These are phyloP conservation scores for Melanogaster broomeanus DNA, from an alignment of 768 basidiomycete genomes.

Conservation along the genomic window DNA sequence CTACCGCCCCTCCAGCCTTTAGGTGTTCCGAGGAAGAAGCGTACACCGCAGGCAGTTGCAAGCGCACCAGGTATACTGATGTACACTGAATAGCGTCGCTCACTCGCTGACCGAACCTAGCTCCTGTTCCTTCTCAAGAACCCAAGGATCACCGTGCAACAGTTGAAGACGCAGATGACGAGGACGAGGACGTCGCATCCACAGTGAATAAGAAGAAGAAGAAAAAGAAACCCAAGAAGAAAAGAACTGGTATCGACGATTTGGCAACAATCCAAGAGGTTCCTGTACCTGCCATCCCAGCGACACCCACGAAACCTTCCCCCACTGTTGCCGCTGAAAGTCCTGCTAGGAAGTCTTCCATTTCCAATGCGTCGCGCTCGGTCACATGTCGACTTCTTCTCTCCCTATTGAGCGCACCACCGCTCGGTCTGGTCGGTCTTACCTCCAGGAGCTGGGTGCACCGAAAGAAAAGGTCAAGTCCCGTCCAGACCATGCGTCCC, in stretches of 20 bases:
- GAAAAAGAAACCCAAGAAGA: conserved; percentile 68
- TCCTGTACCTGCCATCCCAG: conserved; percentile 10
- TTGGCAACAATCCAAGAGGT: conserved; percentile 25
- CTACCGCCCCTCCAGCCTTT: conserved; percentile 4
- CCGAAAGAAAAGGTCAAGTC: conserved; percentile 72
- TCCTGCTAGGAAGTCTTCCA: conserved; percentile 17
- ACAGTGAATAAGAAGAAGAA: conserved; percentile 62
- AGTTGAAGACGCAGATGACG: conserved; percentile 75
- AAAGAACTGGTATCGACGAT: conserved; percentile 40
- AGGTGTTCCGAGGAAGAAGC: conserved; percentile 11
- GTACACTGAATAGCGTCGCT: not conserved
- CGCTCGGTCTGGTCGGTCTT: conserved; percentile 72
- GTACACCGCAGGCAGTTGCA: not conserved
- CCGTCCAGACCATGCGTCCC: conserved; percentile 56
- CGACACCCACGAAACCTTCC: conserved; percentile 19
- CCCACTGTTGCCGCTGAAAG: conserved; percentile 23
- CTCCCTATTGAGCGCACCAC: conserved; percentile 48
- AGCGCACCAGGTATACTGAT: conserved; percentile 11
- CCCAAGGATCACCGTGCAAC: conserved; percentile 44
- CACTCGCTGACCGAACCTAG: conserved; percentile 8
- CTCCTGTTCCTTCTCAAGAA: conserved; percentile 23
- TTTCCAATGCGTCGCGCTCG: conserved; percentile 19
- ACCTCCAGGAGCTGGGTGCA: conserved; percentile 53
- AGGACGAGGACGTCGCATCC: conserved; percentile 45
- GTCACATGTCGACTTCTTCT: conserved; percentile 39